These are phyloP conservation scores for Amanita molliuscula DNA, from an alignment of 768 basidiomycete genomes.

Conservation along the genomic window DNA sequence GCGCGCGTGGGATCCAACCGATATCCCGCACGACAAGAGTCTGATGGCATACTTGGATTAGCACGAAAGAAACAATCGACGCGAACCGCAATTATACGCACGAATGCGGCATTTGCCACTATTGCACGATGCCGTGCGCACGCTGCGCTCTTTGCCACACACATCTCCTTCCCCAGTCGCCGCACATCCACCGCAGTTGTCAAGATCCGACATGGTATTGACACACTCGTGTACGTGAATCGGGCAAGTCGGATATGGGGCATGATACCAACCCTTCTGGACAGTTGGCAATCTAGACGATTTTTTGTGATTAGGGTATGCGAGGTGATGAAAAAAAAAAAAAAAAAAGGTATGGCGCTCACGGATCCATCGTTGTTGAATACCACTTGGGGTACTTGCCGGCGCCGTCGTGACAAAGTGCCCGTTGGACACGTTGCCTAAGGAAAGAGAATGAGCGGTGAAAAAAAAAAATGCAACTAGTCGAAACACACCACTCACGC, in stretches of 20 bases:
- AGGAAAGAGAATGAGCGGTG: not conserved
- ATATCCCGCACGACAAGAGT: too few species aligned
- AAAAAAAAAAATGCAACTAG: not conserved
- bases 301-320: not conserved
- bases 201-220: slow-evolving; percentile 8
- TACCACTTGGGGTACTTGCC: not conserved
- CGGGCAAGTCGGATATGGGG: slow-evolving; percentile 4
- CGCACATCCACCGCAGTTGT: slow-evolving; percentile 14
- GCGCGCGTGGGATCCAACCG: too few species aligned
- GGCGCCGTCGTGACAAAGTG: not conserved
- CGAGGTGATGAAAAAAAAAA: too few species aligned
- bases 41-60: too few species aligned
- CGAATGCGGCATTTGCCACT: slow-evolving; percentile 11
- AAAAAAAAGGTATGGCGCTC: not conserved
- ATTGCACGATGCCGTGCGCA: slow-evolving; percentile 10
- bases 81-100: slow-evolving; percentile 7
- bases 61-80: too few species aligned
- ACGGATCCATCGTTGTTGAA: slow-evolving; percentile 2
- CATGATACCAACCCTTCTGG: slow-evolving; percentile 5
- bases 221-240: slow-evolving; percentile 12
- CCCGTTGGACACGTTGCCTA: slow-evolving; percentile 2
- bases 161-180: slow-evolving; percentile 10
- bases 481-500: not conserved
- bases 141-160: slow-evolving; percentile 11
- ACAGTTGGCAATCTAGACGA: not conserved